Evolutionary conservation across 352 stramenopile genomes (phyloP), one percentile per base, ranked within the genome.

Genomic region (Phytopythium oedochilum): DNA sequence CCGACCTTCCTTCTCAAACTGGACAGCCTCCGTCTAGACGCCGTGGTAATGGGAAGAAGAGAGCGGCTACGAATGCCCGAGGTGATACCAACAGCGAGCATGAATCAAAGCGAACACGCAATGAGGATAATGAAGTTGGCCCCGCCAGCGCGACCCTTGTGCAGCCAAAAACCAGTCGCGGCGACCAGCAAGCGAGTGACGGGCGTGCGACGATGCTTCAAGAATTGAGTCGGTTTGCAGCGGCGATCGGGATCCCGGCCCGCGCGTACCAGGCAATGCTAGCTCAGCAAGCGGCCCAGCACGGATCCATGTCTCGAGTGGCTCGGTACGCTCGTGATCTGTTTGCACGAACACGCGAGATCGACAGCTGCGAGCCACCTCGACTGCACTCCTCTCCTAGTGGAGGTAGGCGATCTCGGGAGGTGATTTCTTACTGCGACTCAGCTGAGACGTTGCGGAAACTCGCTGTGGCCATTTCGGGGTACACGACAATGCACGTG

Each of bases 401-500:
- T 28, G 2, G n/a, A 8, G 18, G 20, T 15, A 8, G 2, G n/a
- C 25, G 3, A 5, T 0, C 40, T 28, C 14, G 22, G 11, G 20
- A 12, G 5, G 14, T 8, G 22, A 2, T 17, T 3, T 17, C 40
- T 28, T 12, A 5, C 40, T 11, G 2, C 10, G 40, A 17, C 11
- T n/a, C 40, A 7, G 40, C 40, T 31, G 58, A 59, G 18, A 63
- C 45, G 31, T 54, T 91, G 18, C 78, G 75, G 51, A 74, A 70
- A 42, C 81, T 88, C 15, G 83, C 78, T 12, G 61, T 82, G 28
- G 64, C 77, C 1, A 78, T 91, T 32, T 91, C 78, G 12, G 55
- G 67, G 39, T 88, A 81, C 55, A 78, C 76, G 6, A 71, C 76
- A 20, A 69, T 54, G n/a, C 61, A 91, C 29, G 68, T 80, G 10